Percentiles rank a stretch among this genome's conserved stretches.
Evolutionary conservation across 169 alveolate species (phyloP).

Genomic region (Amoebophrya sp.): DNA sequence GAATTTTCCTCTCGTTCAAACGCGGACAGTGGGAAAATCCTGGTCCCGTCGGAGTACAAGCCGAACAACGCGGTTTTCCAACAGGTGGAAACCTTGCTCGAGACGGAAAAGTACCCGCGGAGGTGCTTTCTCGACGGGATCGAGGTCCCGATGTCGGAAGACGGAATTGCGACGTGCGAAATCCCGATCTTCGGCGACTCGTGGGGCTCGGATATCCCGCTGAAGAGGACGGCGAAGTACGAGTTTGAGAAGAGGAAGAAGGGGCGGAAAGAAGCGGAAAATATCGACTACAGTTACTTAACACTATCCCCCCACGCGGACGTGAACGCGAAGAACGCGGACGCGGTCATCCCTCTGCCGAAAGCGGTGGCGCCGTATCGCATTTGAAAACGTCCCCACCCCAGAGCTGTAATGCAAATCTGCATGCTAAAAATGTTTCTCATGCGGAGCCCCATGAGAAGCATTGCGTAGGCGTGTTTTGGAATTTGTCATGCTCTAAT

Average conservation of each 20-base stretch:
- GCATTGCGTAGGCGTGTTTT: no score
- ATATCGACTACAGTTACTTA: neutral
- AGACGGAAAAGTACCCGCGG: neutral
- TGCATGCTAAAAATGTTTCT: no score
- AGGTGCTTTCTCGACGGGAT: neutral
- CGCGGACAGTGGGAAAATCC: no score
- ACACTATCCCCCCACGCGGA: neutral
- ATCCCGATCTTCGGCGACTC: neutral
- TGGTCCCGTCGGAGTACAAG: no score
- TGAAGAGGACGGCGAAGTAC: neutral
- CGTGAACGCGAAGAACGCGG: neutral
- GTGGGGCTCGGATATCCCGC: neutral
- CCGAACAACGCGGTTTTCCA: neutral
- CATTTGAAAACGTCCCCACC: no score
- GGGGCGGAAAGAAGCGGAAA: neutral
- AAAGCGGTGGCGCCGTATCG: neutral
- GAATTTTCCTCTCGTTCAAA: no score
- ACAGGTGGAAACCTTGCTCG: neutral
- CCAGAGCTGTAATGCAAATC: no score
- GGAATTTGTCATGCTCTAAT: no score
- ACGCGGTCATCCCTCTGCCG: neutral
- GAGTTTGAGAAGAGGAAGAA: neutral
- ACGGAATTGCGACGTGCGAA: neutral
- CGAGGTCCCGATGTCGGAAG: conserved; percentile 1
- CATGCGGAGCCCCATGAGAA: no score